A percentile compares a stretch with the other conserved stretches of the same genome.
Evolutionary conservation across 2,329 filamentous ascomycete species (phyloP).

Genomic region (Periconia macrospinosa): DNA sequence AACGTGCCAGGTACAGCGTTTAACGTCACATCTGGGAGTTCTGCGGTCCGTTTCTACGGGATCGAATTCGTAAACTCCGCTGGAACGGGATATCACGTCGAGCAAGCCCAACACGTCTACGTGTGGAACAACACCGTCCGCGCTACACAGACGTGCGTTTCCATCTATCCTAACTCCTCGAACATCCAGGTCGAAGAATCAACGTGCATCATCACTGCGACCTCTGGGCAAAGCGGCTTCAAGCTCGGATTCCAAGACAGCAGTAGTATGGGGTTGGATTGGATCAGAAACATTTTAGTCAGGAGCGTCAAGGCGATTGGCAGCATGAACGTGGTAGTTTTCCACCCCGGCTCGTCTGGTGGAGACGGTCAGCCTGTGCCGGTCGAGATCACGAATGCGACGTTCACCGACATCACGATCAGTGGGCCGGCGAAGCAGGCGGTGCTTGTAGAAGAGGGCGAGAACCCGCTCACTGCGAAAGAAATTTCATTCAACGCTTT

Average conservation of each 20-base stretch:
- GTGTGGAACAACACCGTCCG: slow-evolving; percentile 14
- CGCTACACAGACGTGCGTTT: slow-evolving; percentile 10
- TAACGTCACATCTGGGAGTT: slow-evolving; percentile 2
- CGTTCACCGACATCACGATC: slow-evolving; percentile 13
- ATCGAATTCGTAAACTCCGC: slow-evolving; percentile 4
- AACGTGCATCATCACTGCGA: slow-evolving; percentile 4
- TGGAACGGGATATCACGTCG: slow-evolving; percentile 1
- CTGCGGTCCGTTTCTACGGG: slow-evolving; percentile 9
- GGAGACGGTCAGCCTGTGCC: neutral
- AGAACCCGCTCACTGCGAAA: slow-evolving; percentile 5
- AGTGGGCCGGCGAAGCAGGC: slow-evolving; percentile 4
- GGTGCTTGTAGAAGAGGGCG: slow-evolving; percentile 5
- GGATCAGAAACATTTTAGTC: slow-evolving; percentile 14
- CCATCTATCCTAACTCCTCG: slow-evolving; percentile 4
- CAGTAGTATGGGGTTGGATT: neutral
- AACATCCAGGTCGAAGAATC: slow-evolving; percentile 17
- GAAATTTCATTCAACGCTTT: slow-evolving; percentile 8
- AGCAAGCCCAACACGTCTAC: slow-evolving; percentile 14
- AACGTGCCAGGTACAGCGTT: slow-evolving; percentile 13
- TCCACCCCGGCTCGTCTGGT: slow-evolving; percentile 1
- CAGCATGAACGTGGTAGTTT: slow-evolving; percentile 10
- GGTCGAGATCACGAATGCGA: slow-evolving; percentile 14
- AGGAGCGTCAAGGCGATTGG: slow-evolving; percentile 7
- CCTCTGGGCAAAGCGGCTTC: neutral
- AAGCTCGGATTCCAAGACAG: slow-evolving; percentile 2